These are phyloP conservation scores for Cubamyces sp. DNA, from an alignment of 768 basidiomycete genomes.

Conservation along the genomic window DNA sequence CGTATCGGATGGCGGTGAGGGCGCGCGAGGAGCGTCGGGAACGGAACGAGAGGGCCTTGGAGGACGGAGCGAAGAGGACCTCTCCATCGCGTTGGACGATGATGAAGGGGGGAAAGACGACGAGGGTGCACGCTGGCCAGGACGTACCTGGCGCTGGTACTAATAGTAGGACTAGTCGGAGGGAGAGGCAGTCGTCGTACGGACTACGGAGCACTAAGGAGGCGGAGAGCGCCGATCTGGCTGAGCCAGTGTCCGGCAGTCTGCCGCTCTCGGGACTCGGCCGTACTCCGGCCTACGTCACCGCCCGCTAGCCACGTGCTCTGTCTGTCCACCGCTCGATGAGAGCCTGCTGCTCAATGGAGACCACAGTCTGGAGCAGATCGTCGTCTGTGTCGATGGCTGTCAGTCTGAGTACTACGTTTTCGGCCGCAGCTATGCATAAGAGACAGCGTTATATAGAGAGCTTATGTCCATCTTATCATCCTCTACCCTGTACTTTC, in stretches of 20 bases:
- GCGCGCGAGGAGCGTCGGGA: constrained; percentile 14
- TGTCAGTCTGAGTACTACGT: too few relatives aligned
- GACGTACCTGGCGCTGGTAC: background rate
- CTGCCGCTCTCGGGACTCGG: background rate
- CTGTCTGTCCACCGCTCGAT: background rate
- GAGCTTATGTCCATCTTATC: too few relatives aligned
- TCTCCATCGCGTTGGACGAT: constrained; percentile 22
- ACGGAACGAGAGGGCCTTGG: constrained; percentile 19
- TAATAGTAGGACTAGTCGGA: too few relatives aligned
- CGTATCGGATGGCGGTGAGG: constrained; percentile 9
- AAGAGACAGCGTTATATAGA: too few relatives aligned
- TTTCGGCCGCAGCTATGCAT: too few relatives aligned
- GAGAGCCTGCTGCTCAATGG: constrained; percentile 3
- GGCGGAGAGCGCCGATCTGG: too few relatives aligned
- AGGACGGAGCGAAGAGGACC: constrained; percentile 17
- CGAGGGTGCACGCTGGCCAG: background rate
- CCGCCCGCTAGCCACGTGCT: constrained; percentile 12
- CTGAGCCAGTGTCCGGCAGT: background rate
- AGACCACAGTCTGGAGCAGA: background rate
- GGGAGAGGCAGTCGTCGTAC: too few relatives aligned
- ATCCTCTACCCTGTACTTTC: too few relatives aligned
- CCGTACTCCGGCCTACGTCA: background rate
- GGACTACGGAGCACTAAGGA: too few relatives aligned
- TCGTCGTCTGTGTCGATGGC: background rate
- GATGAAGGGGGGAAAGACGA: constrained; percentile 8